A percentile compares a stretch with the other conserved stretches of the same genome.
Conservation (phyloP, 331 rosid species). For the Ulmus americana region DNA sequence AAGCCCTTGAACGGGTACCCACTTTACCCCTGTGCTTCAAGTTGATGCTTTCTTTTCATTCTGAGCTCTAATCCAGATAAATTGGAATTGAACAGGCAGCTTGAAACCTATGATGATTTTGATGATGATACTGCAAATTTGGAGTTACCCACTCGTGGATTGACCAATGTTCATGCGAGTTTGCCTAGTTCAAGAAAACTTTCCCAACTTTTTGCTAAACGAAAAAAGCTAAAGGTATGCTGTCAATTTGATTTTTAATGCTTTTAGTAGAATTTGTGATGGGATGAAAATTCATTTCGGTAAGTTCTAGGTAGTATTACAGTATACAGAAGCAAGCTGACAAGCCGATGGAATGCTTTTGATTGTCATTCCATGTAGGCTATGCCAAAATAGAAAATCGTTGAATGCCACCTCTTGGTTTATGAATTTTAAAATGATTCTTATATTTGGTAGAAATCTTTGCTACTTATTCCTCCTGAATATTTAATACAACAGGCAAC, state of each 20-base stretch:
- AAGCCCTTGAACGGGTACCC: conserved; percentile 61
- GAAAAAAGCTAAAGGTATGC: conserved; percentile 59
- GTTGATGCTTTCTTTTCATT: conserved; percentile 16
- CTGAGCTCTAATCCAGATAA: conserved; percentile 22
- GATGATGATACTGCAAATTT: conserved; percentile 50
- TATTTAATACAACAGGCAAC: no score
- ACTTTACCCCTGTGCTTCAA: conserved; percentile 10
- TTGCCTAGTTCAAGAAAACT: conserved; percentile 32
- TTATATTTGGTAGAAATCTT: no score
- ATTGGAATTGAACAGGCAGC: conserved; percentile 45
- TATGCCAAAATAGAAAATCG: no score
- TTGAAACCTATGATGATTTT: conserved; percentile 67
- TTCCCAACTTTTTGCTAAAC: conserved; percentile 30
- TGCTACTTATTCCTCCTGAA: no score
- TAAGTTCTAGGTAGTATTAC: neutral
- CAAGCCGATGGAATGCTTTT: no score
- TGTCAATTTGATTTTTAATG: neutral
- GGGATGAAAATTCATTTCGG: neutral
- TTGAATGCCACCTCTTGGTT: no score
- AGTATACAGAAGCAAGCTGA: neutral
- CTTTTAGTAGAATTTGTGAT: neutral
- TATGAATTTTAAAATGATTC: no score
- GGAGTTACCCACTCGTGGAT: no score
- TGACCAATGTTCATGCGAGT: conserved; percentile 29
- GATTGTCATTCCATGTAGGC: no score